phyloP scores from a whole-genome alignment of 176 grass and related monocot species.

The Luzula sylvatica region DNA sequence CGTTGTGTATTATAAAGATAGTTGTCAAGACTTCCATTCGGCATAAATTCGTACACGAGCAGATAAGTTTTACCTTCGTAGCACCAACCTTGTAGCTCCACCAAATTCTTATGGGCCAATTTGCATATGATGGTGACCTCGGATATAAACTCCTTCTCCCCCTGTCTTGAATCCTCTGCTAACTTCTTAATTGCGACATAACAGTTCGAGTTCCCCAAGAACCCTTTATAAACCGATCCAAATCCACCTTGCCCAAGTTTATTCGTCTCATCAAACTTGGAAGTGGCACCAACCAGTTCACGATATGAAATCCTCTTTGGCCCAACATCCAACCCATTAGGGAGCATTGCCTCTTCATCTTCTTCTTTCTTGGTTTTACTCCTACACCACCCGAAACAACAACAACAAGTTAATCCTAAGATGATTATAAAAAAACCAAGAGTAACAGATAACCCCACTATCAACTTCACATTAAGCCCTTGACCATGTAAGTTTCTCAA shows the following conservation, averaged over 20 bases:
- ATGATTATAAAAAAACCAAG: background rate
- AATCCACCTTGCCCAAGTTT: slow-evolving; percentile 36
- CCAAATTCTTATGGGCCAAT: slow-evolving; percentile 25
- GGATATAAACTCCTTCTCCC: slow-evolving; percentile 27
- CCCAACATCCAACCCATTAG: background rate
- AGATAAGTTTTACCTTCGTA: slow-evolving; percentile 33
- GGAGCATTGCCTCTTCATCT: background rate
- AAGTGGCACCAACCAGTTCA: slow-evolving; percentile 13
- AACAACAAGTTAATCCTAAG: background rate
- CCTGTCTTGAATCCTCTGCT: slow-evolving; percentile 8
- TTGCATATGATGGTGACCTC: slow-evolving; percentile 33
- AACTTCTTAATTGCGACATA: slow-evolving; percentile 28
- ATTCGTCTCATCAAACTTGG: slow-evolving; percentile 4
- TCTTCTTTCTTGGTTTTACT: background rate
- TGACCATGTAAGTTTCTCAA: background rate
- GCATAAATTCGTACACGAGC: slow-evolving; percentile 44
- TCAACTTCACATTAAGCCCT: no score
- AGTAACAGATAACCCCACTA: background rate
- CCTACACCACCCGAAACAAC: background rate
- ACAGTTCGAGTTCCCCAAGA: background rate
- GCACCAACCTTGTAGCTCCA: slow-evolving; percentile 49
- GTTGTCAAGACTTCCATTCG: slow-evolving; percentile 41
- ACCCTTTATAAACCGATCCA: slow-evolving; percentile 24
- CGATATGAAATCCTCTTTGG: slow-evolving; percentile 14
- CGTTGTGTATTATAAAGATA: slow-evolving; percentile 25